phyloP scores from a whole-genome alignment of 1,139 yeast genomes.

The Keqinozyma sinolaborantium region DNA sequence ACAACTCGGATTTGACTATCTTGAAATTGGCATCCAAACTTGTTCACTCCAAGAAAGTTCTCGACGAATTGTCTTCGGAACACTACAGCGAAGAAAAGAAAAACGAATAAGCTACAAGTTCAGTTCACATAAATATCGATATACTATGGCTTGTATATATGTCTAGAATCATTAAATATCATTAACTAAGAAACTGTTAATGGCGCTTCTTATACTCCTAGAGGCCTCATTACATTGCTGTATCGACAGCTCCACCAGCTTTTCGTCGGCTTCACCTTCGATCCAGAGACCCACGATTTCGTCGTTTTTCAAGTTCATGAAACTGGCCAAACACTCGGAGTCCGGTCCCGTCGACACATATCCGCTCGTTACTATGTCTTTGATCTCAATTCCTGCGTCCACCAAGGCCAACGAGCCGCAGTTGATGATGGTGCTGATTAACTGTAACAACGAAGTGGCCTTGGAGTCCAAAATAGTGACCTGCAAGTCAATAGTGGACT shows the following conservation, averaged over 20 bases:
- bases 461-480: conserved; percentile 55
- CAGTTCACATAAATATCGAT: no score
- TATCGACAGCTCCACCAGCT: conserved; percentile 24
- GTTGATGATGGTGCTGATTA: conserved; percentile 47
- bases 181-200: conserved; percentile 20
- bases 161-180: conserved; percentile 1
- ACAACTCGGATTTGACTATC: conserved; percentile 28
- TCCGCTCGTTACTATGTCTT: conserved; percentile 77
- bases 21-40: conserved; percentile 37
- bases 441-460: conserved; percentile 31
- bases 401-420: conserved; percentile 71
- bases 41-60: conserved; percentile 37
- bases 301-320: conserved; percentile 50
- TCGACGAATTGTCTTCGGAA: conserved; percentile 39
- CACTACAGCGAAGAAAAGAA: conserved; percentile 17
- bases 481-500: conserved; percentile 79
- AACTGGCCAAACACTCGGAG: conserved; percentile 38
- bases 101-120: conserved; percentile 3
- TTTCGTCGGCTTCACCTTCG: conserved; percentile 35
- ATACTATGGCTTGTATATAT: no score
- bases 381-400: conserved; percentile 78
- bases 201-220: conserved; percentile 40
- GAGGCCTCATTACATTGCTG: conserved; percentile 44
- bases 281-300: conserved; percentile 58
- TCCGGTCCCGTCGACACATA: conserved; percentile 30